phyloP scores from a whole-genome alignment of 768 basidiomycete genomes.

The Tephrocybe sp. region DNA sequence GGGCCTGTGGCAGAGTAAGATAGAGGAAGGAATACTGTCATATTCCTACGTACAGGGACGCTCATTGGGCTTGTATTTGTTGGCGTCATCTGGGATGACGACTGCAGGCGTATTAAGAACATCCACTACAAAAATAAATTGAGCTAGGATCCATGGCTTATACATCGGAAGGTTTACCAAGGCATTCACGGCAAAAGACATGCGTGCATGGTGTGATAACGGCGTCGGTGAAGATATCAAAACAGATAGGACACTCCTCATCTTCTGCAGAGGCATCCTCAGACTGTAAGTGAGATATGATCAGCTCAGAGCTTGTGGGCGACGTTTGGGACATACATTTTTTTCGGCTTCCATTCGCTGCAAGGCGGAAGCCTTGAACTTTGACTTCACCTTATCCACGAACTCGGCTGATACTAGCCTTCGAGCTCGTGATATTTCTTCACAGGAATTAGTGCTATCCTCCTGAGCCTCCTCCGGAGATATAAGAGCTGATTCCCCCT shows the following conservation, averaged over 20 bases:
- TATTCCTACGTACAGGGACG: slow-evolving; percentile 44
- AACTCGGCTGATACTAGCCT: slow-evolving; percentile 44
- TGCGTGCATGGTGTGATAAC: slow-evolving; percentile 60
- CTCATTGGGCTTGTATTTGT: slow-evolving; percentile 38
- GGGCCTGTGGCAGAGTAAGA: slow-evolving; percentile 39
- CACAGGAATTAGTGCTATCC: slow-evolving; percentile 27
- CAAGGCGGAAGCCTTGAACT: slow-evolving; percentile 39
- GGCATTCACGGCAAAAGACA: slow-evolving; percentile 60
- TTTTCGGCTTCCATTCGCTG: slow-evolving; percentile 52
- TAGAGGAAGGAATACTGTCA: neutral
- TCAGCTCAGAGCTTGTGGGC: too few relatives aligned
- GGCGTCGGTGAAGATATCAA: slow-evolving; percentile 51
- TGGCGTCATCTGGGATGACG: slow-evolving; percentile 32
- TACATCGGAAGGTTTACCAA: slow-evolving; percentile 32
- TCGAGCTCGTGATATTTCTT: slow-evolving; percentile 46
- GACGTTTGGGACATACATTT: slow-evolving; percentile 37
- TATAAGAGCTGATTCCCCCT: slow-evolving; percentile 47
- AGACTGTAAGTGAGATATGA: slow-evolving; percentile 31
- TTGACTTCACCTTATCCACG: slow-evolving; percentile 46
- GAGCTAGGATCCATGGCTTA: neutral
- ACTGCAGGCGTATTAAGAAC: slow-evolving; percentile 39
- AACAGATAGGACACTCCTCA: slow-evolving; percentile 69
- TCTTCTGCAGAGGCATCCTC: slow-evolving; percentile 44
- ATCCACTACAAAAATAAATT: slow-evolving; percentile 29
- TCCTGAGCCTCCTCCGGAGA: slow-evolving; percentile 36